Conservation (phyloP, 1,139 yeast species). For the Magnusiomyces paraingens region DNA sequence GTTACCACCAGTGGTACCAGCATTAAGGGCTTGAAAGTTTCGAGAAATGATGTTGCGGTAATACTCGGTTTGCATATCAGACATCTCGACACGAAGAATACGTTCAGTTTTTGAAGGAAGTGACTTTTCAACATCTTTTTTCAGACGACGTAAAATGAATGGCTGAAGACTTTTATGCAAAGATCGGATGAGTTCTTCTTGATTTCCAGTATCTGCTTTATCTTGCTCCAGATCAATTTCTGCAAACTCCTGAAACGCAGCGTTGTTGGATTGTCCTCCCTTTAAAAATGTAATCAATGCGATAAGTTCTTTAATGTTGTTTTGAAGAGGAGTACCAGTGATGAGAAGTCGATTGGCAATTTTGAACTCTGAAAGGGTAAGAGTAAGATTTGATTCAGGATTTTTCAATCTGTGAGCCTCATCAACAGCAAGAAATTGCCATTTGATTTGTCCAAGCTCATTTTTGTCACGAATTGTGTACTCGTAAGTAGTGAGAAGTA, state of each 20-base stretch:
- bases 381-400: conserved; percentile 88
- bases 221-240: conserved; percentile 90
- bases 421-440: conserved; percentile 98
- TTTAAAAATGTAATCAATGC: conserved; percentile 90
- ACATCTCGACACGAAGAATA: conserved; percentile 86
- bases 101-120: conserved; percentile 93
- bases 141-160: conserved; percentile 82
- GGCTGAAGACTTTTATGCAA: conserved; percentile 84
- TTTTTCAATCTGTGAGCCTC: conserved; percentile 97
- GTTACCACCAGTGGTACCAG: conserved; percentile 68
- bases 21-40: conserved; percentile 84
- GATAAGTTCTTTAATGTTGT: conserved; percentile 89
- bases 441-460: conserved; percentile 73
- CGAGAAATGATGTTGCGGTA: conserved; percentile 88
- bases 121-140: conserved; percentile 95
- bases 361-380: conserved; percentile 74
- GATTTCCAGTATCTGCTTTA: conserved; percentile 65
- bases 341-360: conserved; percentile 80
- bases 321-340: conserved; percentile 97
- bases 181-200: conserved; percentile 81
- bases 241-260: conserved; percentile 13
- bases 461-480: conserved; percentile 82
- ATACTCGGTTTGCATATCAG: conserved; percentile 92
- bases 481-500: conserved; percentile 88
- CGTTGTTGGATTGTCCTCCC: conserved; percentile 70